A percentile compares a stretch with the other conserved stretches of the same genome.
Evolutionary conservation across 2,329 filamentous ascomycete species (phyloP).

Genomic region (Biscogniauxia mediterranea): DNA sequence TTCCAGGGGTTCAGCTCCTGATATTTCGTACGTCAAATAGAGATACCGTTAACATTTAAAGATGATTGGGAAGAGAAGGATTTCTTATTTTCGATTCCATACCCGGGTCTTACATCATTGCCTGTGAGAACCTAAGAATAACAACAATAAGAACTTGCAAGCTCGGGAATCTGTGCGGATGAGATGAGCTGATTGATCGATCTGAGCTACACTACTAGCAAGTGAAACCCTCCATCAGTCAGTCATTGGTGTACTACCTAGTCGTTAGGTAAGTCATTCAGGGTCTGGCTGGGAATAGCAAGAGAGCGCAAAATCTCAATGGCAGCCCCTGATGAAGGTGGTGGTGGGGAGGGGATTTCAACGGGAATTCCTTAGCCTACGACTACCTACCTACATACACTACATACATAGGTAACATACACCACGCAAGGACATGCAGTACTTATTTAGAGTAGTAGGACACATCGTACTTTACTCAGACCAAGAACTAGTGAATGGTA

Average conservation of each 20-base stretch:
- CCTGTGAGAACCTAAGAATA: not conserved
- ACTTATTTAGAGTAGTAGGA: too few species aligned
- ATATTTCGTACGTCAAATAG: slow-evolving; percentile 9
- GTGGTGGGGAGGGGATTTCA: too few species aligned
- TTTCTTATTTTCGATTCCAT: not conserved
- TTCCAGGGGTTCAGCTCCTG: slow-evolving; percentile 17
- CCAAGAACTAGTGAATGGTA: not conserved
- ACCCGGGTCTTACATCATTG: not conserved
- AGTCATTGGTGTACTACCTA: too few species aligned
- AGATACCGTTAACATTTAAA: not conserved
- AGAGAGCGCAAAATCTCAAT: not conserved
- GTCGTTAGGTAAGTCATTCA: not conserved
- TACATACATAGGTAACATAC: too few species aligned
- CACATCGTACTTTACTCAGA: not conserved
- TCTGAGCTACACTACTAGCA: not conserved
- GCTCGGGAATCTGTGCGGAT: not conserved
- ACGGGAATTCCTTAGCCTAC: too few species aligned
- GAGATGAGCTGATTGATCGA: not conserved
- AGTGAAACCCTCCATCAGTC: not conserved
- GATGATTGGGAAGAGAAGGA: not conserved
- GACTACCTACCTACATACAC: too few species aligned
- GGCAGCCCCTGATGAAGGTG: too few species aligned
- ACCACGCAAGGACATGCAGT: too few species aligned
- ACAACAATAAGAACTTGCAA: not conserved
- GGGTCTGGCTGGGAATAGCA: not conserved